A percentile compares a stretch with the other conserved stretches of the same genome.
Conservation (phyloP, 2,329 filamentous ascomycete genomes). For the Neofusicoccum sp. region DNA sequence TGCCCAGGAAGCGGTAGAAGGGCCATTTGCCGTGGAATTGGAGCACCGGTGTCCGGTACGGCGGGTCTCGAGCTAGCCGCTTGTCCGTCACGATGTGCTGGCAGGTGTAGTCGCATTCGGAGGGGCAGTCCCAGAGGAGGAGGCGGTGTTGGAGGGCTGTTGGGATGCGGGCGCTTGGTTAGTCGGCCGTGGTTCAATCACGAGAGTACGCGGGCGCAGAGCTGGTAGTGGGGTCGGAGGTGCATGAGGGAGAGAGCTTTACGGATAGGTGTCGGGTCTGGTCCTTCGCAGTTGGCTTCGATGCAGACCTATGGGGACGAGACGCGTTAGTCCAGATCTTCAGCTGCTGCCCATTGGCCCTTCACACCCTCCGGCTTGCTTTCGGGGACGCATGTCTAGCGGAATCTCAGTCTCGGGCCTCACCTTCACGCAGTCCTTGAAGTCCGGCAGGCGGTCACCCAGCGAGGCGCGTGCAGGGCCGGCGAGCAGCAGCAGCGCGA, state of each 20-base stretch:
- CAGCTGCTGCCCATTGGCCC: conserved; percentile 21
- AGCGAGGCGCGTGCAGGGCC: conserved; percentile 62
- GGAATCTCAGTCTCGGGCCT: conserved; percentile 23
- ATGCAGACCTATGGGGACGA: conserved; percentile 65
- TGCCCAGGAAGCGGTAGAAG: conserved; percentile 82
- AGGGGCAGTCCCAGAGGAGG: conserved; percentile 85
- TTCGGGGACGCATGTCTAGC: background rate
- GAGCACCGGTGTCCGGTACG: conserved; percentile 66
- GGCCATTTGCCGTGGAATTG: conserved; percentile 99
- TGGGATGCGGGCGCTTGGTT: background rate
- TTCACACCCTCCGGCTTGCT: background rate
- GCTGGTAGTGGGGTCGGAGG: background rate
- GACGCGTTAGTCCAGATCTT: background rate
- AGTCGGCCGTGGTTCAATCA: conserved; percentile 1
- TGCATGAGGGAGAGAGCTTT: conserved; percentile 38
- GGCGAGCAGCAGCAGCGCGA: conserved; percentile 32
- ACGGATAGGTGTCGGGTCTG: conserved; percentile 67
- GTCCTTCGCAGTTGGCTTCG: conserved; percentile 71
- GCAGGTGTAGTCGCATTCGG: conserved; percentile 97
- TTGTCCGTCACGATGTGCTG: conserved; percentile 83
- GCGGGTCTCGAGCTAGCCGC: conserved; percentile 64
- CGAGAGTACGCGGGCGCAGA: conserved; percentile 18
- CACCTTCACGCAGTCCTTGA: conserved; percentile 82
- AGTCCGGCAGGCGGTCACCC: conserved; percentile 84
- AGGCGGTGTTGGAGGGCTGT: conserved; percentile 79